Conservation (phyloP, 257 asterid genomes). For the Penstemon davidsonii region DNA sequence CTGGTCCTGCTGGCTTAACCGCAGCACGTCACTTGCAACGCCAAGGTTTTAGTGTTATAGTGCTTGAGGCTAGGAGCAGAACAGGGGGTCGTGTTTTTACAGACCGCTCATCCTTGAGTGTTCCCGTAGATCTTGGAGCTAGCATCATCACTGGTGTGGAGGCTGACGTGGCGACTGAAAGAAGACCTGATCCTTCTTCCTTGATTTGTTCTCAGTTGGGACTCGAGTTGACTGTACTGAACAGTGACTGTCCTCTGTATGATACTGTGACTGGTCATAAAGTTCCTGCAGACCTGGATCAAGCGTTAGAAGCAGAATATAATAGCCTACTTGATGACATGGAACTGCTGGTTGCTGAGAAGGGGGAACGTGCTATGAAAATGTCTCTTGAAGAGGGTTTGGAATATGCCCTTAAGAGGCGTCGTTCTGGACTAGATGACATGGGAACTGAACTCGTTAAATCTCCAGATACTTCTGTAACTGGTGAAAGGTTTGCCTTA, state of each 20-base stretch:
- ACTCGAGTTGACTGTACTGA: constrained; percentile 86
- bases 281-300: constrained; percentile 87
- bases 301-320: constrained; percentile 86
- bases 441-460: constrained; percentile 33
- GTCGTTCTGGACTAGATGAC: constrained; percentile 38
- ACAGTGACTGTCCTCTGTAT: constrained; percentile 96
- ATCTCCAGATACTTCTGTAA: constrained; percentile 34
- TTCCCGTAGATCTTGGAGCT: constrained; percentile 99
- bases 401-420: constrained; percentile 75
- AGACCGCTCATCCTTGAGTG: constrained; percentile 82
- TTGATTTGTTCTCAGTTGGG: constrained; percentile 94
- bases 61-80: constrained; percentile 95
- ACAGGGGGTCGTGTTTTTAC: constrained; percentile 98
- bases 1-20: constrained; percentile 99
- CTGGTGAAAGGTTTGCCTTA: constrained; percentile 32
- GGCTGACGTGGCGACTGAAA: constrained; percentile 97
- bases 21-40: constrained; percentile 98
- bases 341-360: constrained; percentile 84
- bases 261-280: constrained; percentile 81
- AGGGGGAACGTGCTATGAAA: constrained; percentile 76
- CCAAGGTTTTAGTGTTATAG: constrained; percentile 79
- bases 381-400: constrained; percentile 98
- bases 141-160: constrained; percentile 98
- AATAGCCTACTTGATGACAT: constrained; percentile 94
- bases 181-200: constrained; percentile 98